phyloP scores from a whole-genome alignment of 2,329 filamentous ascomycete genomes.

The Verticillium klebahnii region DNA sequence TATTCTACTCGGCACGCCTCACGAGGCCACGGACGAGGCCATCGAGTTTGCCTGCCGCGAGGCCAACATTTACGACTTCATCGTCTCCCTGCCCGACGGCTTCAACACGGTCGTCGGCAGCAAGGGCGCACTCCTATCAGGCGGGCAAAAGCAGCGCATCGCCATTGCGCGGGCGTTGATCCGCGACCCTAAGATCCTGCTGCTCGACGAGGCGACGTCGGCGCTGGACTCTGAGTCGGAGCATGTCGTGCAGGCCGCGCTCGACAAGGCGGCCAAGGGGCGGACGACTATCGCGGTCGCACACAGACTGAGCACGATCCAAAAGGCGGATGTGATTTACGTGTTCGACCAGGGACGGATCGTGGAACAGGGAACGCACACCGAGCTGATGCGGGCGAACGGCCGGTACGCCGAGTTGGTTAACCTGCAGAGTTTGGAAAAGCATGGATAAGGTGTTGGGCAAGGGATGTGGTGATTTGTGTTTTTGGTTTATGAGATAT shows the following conservation, averaged over 20 bases:
- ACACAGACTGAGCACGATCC: constrained; percentile 86
- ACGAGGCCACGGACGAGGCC: constrained; percentile 64
- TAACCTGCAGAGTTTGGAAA: constrained; percentile 72
- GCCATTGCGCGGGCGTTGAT: constrained; percentile 89
- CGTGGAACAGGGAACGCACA: constrained; percentile 79
- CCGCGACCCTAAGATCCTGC: constrained; percentile 81
- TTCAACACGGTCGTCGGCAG: constrained; percentile 82
- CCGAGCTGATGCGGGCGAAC: constrained; percentile 63
- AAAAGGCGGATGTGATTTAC: constrained; percentile 91
- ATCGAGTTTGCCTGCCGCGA: constrained; percentile 79
- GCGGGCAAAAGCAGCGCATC: constrained; percentile 92
- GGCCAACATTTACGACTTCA: constrained; percentile 90
- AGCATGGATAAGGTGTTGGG: constrained; percentile 29
- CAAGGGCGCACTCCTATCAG: constrained; percentile 80
- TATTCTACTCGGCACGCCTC: constrained; percentile 71
- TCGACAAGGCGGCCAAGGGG: constrained; percentile 77
- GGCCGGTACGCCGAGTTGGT: constrained; percentile 76
- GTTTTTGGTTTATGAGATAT: background rate
- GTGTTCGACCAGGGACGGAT: constrained; percentile 91
- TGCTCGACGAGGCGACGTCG: constrained; percentile 77
- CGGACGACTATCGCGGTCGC: constrained; percentile 93
- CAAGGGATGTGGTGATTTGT: background rate
- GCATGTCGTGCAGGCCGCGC: constrained; percentile 73
- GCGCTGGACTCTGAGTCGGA: constrained; percentile 74
- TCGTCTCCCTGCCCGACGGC: constrained; percentile 78